Percentiles rank a stretch among this genome's conserved stretches.
Conservation (phyloP, 768 basidiomycete species). For the Suillus americanus region DNA sequence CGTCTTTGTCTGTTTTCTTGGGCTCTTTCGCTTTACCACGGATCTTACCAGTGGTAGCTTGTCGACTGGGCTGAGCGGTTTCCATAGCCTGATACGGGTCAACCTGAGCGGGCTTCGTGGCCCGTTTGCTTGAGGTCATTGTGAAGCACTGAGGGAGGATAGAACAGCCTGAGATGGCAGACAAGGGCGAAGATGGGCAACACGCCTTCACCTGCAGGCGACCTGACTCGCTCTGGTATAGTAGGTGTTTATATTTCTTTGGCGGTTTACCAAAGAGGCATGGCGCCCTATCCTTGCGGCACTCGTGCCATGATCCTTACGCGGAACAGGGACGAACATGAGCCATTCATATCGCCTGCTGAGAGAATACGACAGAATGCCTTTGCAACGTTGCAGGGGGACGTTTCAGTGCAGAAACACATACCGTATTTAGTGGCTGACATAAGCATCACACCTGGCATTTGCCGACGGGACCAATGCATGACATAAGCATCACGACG, state of each 20-base stretch:
- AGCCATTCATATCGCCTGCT: constrained; percentile 5
- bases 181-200: constrained; percentile 38
- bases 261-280: constrained; percentile 24
- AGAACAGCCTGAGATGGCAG: constrained; percentile 31
- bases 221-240: constrained; percentile 31
- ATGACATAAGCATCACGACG: constrained; percentile 7
- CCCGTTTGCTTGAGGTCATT: constrained; percentile 35
- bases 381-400: neutral
- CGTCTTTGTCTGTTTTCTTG: constrained; percentile 45
- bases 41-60: constrained; percentile 41
- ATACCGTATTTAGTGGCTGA: neutral
- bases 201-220: constrained; percentile 36
- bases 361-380: constrained; percentile 2
- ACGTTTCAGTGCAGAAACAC: neutral
- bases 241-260: constrained; percentile 30
- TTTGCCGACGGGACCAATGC: neutral
- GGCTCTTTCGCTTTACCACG: constrained; percentile 33
- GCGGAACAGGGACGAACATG: constrained; percentile 2
- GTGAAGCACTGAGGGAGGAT: constrained; percentile 33
- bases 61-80: constrained; percentile 53
- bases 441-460: constrained; percentile 1
- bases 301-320: neutral
- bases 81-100: constrained; percentile 61
- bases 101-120: constrained; percentile 29
- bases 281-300: constrained; percentile 5